Evolutionary conservation across 2,329 filamentous ascomycete genomes (phyloP).

Genomic region (Tolypocladium guangdongense): DNA sequence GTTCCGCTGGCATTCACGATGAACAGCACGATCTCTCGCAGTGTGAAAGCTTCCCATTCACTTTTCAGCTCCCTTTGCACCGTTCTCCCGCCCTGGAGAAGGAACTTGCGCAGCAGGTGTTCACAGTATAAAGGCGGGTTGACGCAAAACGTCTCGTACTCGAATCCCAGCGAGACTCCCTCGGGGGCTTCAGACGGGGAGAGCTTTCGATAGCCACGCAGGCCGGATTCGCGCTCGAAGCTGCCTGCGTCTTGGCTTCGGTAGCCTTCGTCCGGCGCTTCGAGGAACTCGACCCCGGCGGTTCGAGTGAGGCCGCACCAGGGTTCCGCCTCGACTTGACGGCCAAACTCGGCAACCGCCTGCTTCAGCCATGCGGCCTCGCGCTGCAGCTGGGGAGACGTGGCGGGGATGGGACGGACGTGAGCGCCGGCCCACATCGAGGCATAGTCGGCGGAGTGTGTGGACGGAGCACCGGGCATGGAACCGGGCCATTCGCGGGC

Average conservation of each 20-base stretch:
- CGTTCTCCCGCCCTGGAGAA: constrained; percentile 18
- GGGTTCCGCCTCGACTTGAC: constrained; percentile 12
- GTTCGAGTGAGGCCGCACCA: constrained; percentile 36
- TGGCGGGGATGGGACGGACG: constrained; percentile 36
- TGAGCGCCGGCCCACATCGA: constrained; percentile 49
- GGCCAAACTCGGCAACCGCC: constrained; percentile 14
- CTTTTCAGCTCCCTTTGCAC: constrained; percentile 15
- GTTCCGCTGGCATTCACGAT: constrained; percentile 23
- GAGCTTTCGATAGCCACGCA: constrained; percentile 18
- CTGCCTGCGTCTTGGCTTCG: constrained; percentile 12
- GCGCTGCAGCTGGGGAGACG: constrained; percentile 18
- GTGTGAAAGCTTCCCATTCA: constrained; percentile 20
- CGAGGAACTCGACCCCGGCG: constrained; percentile 40
- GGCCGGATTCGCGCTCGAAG: constrained; percentile 17
- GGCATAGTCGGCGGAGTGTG: constrained; percentile 32
- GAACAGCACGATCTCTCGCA: constrained; percentile 11
- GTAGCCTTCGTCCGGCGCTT: constrained; percentile 30
- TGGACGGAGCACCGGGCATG: constrained; percentile 16
- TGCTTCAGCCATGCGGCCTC: constrained; percentile 21
- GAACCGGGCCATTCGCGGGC: constrained; percentile 24
- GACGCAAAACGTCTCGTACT: constrained; percentile 44
- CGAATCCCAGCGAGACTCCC: constrained; percentile 32
- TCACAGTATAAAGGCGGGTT: constrained; percentile 43
- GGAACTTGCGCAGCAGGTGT: constrained; percentile 18
- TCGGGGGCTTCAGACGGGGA: constrained; percentile 25